Evolutionary conservation across 805 yeast genomes (phyloP).

Genomic region (Monosporozyma solicola): DNA sequence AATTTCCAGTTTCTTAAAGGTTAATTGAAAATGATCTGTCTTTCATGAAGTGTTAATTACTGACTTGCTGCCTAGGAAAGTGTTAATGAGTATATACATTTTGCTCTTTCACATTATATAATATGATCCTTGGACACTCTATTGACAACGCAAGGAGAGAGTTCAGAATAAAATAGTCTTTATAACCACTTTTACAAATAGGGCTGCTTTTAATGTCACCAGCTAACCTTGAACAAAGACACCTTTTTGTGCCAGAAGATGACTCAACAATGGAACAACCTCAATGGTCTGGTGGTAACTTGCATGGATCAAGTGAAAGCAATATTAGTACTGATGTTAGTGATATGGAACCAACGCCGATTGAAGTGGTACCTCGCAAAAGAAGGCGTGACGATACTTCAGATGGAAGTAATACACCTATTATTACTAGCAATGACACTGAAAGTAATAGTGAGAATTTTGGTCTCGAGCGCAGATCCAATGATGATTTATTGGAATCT

Average conservation of each 20-base stretch:
- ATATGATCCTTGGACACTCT: no score
- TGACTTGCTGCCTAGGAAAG: no score
- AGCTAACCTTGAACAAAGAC: not conserved
- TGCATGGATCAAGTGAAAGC: not conserved
- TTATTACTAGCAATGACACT: not conserved
- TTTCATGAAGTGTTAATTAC: no score
- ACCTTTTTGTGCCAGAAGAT: not conserved
- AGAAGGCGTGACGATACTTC: slow-evolving; percentile 13
- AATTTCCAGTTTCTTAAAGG: no score
- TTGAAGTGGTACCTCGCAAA: slow-evolving; percentile 1
- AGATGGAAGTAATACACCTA: not conserved
- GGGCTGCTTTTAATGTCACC: not conserved
- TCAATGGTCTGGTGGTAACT: no score
- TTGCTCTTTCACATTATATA: no score
- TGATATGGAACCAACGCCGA: not conserved
- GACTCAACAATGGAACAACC: not conserved
- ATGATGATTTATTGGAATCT: not conserved
- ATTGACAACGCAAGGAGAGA: no score
- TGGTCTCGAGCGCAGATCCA: not conserved
- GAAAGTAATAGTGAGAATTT: not conserved
- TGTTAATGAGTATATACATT: no score
- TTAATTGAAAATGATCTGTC: no score
- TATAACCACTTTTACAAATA: no score
- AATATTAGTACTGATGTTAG: not conserved
- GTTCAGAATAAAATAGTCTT: no score